Base-by-base conservation (phyloP, 192 early-diverging fungal species). In the Jimgerdemannia flammicorona region DNA sequence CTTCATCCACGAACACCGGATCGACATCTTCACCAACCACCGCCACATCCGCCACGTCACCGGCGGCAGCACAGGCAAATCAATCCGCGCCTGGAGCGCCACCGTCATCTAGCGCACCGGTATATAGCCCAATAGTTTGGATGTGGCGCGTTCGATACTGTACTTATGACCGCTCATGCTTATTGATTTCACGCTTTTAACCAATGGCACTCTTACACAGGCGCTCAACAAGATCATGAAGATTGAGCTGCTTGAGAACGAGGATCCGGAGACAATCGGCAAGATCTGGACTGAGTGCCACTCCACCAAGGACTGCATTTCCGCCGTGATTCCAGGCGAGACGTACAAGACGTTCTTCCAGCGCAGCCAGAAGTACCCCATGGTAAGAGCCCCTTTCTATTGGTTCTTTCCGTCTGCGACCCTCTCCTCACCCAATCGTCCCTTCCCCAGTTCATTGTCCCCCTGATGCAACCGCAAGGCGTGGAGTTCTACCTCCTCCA, bases 401-500 rank as follows among this genome's bases (percentile, higher is more conserved):
- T 29, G 29, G 1, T 2, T 20, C 67, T 68, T 68, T 68, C 9
- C 19, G 9, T 40, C 6, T 40, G 67, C 67, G 9, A 68, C 19
- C 40, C 6, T 19, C 6, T 10, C 14, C 49, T 59, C 0, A 29
- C 29, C 1, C 29, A 29, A 29, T 29, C 29, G 29, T 29, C 1
- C 29, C 29, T 1, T 29, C 29, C n/a, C 18, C 29, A 93, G 92
- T 98, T 98, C 84, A 80, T 97, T 41, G 76, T 98, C 6, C 97
- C 97, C 40, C 77, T 97, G 66, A 92, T 94, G 43, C 87, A 93
- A 39, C 86, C 90, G 54, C 76, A 89, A 19, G 97, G 95, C 20
- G 87, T 95, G 40, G 97, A 98, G 79, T 92, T 96, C 76, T 95
- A 90, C 77, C 77, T 97, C 14, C 64, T 96, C 73, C 97, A 98